These are phyloP conservation scores for Lunularia cruciata DNA, from an alignment of 225 moss, liverwort and hornwort species.

Conservation along the genomic window DNA sequence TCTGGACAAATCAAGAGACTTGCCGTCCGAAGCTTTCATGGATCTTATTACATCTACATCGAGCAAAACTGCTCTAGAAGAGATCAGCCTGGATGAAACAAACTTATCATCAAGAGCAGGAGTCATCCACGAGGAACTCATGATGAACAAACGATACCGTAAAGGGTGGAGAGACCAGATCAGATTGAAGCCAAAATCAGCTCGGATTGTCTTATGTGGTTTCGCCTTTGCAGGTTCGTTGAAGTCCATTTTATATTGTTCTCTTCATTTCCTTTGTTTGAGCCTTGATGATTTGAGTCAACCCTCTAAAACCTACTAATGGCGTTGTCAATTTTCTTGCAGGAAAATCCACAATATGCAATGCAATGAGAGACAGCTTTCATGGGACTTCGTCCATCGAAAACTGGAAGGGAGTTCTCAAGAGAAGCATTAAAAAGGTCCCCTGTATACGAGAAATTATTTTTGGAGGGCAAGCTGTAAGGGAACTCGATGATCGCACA, in stretches of 20 bases:
- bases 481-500: conserved; percentile 22
- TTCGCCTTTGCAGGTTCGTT: conserved; percentile 29
- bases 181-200: conserved; percentile 23
- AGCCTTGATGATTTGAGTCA: background rate
- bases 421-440: background rate
- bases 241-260: background rate
- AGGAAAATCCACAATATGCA: conserved; percentile 26
- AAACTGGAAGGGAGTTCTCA: background rate
- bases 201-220: conserved; percentile 27
- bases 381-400: conserved; percentile 1
- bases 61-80: conserved; percentile 12
- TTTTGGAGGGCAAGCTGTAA: conserved; percentile 7
- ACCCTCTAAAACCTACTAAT: background rate
- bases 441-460: conserved; percentile 7
- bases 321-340: background rate
- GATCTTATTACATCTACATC: conserved; percentile 4
- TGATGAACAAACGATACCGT: conserved; percentile 20
- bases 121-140: conserved; percentile 21
- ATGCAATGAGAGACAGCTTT: conserved; percentile 9
- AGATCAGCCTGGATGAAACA: background rate
- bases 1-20: background rate
- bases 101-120: background rate
- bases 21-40: conserved; percentile 1
- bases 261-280: background rate
- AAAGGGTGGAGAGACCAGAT: conserved; percentile 22